Conservation (phyloP, 345 rosid species). For the Brassica carinata region DNA sequence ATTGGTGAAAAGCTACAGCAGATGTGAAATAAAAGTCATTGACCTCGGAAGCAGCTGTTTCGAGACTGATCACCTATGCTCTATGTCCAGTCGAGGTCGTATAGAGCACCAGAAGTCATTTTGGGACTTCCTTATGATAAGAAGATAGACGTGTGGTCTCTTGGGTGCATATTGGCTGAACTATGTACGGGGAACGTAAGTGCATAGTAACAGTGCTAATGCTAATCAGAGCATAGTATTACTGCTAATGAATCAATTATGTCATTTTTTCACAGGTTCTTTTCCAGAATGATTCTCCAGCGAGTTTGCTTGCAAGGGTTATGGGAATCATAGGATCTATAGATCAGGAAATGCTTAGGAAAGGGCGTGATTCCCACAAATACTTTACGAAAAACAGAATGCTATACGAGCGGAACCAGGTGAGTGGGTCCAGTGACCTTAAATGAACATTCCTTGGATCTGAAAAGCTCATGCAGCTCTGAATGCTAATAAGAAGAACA, state of each 20-base stretch:
- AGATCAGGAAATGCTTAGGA: constrained; percentile 81
- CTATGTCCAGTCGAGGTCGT: constrained; percentile 99
- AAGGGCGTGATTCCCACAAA: constrained; percentile 93
- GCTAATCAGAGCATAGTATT: not conserved
- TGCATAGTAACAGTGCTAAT: constrained; percentile 11
- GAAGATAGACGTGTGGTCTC: constrained; percentile 98
- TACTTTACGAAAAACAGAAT: constrained; percentile 90
- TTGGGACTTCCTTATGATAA: constrained; percentile 93
- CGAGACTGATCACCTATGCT: constrained; percentile 96
- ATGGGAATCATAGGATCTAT: constrained; percentile 82
- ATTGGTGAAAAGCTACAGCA: constrained; percentile 93
- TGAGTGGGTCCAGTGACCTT: constrained; percentile 27
- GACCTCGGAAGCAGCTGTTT: constrained; percentile 99
- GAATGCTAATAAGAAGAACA: constrained; percentile 3
- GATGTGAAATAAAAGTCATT: constrained; percentile 98
- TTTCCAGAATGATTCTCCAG: constrained; percentile 98
- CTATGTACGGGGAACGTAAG: constrained; percentile 99
- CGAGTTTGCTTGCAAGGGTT: constrained; percentile 88
- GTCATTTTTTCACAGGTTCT: constrained; percentile 57
- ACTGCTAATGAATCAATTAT: not conserved
- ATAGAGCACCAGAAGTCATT: constrained; percentile 98
- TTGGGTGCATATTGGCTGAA: constrained; percentile 98
- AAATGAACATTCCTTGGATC: not conserved
- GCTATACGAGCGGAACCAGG: constrained; percentile 99
- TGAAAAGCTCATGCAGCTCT: not conserved